Conservation (phyloP, 352 stramenopile species). For the Peronospora belbahrii region DNA sequence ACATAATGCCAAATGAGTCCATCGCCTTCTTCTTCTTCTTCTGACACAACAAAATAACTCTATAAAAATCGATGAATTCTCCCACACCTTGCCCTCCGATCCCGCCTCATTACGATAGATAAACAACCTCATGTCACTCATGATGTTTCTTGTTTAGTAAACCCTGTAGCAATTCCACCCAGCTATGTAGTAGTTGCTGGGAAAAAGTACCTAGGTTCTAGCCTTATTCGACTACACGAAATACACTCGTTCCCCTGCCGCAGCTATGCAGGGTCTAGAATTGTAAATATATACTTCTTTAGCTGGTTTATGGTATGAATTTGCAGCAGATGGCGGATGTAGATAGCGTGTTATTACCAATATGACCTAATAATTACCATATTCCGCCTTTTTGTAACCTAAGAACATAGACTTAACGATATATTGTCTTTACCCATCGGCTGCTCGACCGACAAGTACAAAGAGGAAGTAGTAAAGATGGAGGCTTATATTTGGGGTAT, state of each 20-base stretch:
- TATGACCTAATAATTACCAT: constrained; percentile 8
- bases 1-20: too few relatives aligned
- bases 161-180: constrained; percentile 4
- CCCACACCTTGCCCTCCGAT: constrained; percentile 62
- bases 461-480: too few relatives aligned
- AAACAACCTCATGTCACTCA: constrained; percentile 81
- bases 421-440: too few relatives aligned
- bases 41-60: too few relatives aligned
- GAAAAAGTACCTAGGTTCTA: constrained; percentile 14
- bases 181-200: too few relatives aligned
- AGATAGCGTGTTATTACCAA: constrained; percentile 1
- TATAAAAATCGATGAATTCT: too few relatives aligned
- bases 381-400: too few relatives aligned
- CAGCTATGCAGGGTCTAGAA: constrained; percentile 7
- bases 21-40: background rate
- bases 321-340: too few relatives aligned
- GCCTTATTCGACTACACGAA: constrained; percentile 16
- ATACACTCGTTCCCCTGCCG: constrained; percentile 25
- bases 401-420: too few relatives aligned
- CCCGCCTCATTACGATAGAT: constrained; percentile 84
- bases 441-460: background rate
- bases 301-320: constrained; percentile 3
- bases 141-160: constrained; percentile 12
- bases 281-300: constrained; percentile 3
- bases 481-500: too few relatives aligned